These are phyloP conservation scores for Byssothecium circinans DNA, from an alignment of 2,329 filamentous ascomycete species.

Conservation along the genomic window DNA sequence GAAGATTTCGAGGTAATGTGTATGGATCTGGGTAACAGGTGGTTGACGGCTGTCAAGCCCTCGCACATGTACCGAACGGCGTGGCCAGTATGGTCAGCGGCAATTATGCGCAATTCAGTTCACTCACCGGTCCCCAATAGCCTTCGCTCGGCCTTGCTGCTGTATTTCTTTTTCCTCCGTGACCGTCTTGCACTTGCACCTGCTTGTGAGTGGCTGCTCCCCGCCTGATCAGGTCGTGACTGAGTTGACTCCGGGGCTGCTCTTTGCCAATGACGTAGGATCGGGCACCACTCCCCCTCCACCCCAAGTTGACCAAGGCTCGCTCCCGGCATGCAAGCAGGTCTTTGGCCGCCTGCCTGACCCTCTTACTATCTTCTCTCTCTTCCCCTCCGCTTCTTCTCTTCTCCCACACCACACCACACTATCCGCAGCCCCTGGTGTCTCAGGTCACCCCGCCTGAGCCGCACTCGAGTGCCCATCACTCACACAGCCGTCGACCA, in stretches of 20 bases:
- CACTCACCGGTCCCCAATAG: no score
- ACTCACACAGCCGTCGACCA: no score
- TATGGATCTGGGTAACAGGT: no score
- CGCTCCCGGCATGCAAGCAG: constrained; percentile 2
- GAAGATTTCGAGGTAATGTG: no score
- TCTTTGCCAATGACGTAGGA: constrained; percentile 6
- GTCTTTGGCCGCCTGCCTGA: background rate
- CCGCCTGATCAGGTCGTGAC: constrained; percentile 3
- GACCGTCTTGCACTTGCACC: background rate
- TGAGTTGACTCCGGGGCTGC: constrained; percentile 1
- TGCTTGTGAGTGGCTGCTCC: constrained; percentile 5
- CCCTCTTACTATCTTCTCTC: constrained; percentile 1
- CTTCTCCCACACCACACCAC: background rate
- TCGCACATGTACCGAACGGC: no score
- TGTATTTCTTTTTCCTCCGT: background rate
- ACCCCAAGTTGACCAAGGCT: constrained; percentile 6
- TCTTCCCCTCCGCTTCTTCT: constrained; percentile 1
- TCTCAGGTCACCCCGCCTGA: constrained; percentile 5
- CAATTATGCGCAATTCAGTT: no score
- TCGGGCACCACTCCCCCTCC: constrained; percentile 1
- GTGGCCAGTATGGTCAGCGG: no score
- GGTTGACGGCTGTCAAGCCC: no score
- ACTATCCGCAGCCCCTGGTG: background rate
- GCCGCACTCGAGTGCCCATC: no score
- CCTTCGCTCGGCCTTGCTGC: no score